phyloP scores from a whole-genome alignment of 352 stramenopile species.

The Phytophthora multivora region DNA sequence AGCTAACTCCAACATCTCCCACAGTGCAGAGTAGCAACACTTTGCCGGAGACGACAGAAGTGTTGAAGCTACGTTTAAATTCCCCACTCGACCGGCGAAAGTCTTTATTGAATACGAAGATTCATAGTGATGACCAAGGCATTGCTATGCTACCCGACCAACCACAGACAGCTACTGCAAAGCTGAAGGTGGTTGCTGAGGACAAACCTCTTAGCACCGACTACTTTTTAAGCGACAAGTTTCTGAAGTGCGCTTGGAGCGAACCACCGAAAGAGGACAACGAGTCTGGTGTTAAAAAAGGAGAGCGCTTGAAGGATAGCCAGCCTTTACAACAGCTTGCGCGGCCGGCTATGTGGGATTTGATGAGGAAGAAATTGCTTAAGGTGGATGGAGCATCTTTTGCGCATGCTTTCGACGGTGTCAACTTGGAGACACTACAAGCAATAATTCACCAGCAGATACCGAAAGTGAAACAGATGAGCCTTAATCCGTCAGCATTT shows the following conservation, averaged over 20 bases:
- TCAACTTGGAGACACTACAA: conserved; percentile 53
- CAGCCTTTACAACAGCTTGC: conserved; percentile 39
- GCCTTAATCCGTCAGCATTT: conserved; percentile 45
- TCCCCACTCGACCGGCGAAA: neutral
- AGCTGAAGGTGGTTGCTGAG: conserved; percentile 15
- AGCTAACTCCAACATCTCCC: conserved; percentile 1
- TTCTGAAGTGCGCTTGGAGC: conserved; percentile 36
- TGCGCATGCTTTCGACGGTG: conserved; percentile 22
- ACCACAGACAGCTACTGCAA: conserved; percentile 1
- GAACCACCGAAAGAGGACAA: conserved; percentile 1
- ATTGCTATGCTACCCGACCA: neutral
- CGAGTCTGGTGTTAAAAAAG: neutral
- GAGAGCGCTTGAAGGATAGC: conserved; percentile 8
- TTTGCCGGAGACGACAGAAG: neutral
- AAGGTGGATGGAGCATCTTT: conserved; percentile 34
- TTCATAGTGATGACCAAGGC: neutral
- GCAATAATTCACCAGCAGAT: conserved; percentile 55
- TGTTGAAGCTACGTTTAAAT: neutral
- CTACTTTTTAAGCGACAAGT: conserved; percentile 40
- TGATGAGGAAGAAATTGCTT: conserved; percentile 52
- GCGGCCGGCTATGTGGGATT: conserved; percentile 50
- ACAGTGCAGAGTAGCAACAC: neutral
- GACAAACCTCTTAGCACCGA: conserved; percentile 30
- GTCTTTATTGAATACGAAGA: neutral
- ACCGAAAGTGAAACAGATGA: conserved; percentile 47